Conservation (phyloP, 257 asterid species). For the Echium plantagineum region DNA sequence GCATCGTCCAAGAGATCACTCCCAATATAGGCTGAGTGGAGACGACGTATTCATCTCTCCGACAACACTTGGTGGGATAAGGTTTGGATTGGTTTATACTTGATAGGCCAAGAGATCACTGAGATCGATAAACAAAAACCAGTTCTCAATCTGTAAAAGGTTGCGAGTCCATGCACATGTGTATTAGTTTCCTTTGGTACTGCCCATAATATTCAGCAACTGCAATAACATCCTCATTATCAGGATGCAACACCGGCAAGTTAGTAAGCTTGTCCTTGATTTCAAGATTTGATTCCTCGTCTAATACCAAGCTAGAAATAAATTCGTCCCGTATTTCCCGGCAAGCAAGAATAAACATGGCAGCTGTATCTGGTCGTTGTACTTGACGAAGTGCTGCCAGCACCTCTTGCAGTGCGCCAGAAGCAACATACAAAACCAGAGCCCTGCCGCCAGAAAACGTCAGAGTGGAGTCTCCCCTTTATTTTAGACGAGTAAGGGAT, state of each 20-base stretch:
- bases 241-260: conserved; percentile 65
- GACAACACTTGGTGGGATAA: too few relatives aligned
- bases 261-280: conserved; percentile 34
- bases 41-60: too few relatives aligned
- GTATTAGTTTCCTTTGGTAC: conserved; percentile 83
- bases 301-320: conserved; percentile 41
- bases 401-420: conserved; percentile 96
- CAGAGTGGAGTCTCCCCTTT: neutral
- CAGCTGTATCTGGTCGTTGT: conserved; percentile 91
- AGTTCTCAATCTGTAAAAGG: conserved; percentile 49
- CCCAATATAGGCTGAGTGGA: too few relatives aligned
- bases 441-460: conserved; percentile 47
- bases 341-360: conserved; percentile 80
- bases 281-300: conserved; percentile 33
- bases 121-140: neutral
- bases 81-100: too few relatives aligned
- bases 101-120: neutral
- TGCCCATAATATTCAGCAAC: conserved; percentile 84
- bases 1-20: neutral
- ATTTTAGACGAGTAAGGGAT: neutral
- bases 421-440: conserved; percentile 79
- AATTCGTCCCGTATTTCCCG: conserved; percentile 61
- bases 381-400: conserved; percentile 82
- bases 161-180: conserved; percentile 87
- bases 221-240: conserved; percentile 63